Evolutionary conservation across 2,329 filamentous ascomycete species (phyloP).

Genomic region (Sporothrix mexicana): DNA sequence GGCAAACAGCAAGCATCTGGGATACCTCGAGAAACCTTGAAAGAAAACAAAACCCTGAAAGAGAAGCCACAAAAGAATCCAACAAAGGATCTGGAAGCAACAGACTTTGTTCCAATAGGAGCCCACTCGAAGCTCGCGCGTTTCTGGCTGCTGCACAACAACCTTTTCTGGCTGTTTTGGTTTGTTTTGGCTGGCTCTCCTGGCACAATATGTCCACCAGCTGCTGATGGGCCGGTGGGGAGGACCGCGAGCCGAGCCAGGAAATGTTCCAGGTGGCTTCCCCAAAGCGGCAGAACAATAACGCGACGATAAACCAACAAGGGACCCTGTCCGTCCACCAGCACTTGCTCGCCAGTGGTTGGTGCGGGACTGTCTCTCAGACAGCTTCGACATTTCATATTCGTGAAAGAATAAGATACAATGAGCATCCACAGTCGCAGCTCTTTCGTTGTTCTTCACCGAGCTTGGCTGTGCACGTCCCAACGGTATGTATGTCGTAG

Average conservation of each 20-base stretch:
- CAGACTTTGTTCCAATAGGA: conserved; percentile 12
- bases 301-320: conserved; percentile 5
- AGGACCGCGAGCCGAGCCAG: conserved; percentile 32
- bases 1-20: not conserved
- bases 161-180: conserved; percentile 3
- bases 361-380: conserved; percentile 3
- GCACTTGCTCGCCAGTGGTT: not conserved
- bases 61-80: not conserved
- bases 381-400: not conserved
- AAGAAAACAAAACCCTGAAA: not conserved
- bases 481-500: not conserved
- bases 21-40: not conserved
- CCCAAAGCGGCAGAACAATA: conserved; percentile 13
- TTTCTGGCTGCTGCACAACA: conserved; percentile 18
- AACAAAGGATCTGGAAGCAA: conserved; percentile 5
- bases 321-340: not conserved
- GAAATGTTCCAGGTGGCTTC: conserved; percentile 18
- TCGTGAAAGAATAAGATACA: not conserved
- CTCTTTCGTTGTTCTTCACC: not conserved
- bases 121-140: not conserved
- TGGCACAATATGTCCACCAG: conserved; percentile 12
- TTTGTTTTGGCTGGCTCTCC: conserved; percentile 2
- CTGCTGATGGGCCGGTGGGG: conserved; percentile 18
- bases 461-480: conserved; percentile 14
- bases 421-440: not conserved